Percentiles rank a stretch among this genome's conserved stretches.
phyloP scores from a whole-genome alignment of 2,329 filamentous ascomycete genomes.

The Fusarium sp. region DNA sequence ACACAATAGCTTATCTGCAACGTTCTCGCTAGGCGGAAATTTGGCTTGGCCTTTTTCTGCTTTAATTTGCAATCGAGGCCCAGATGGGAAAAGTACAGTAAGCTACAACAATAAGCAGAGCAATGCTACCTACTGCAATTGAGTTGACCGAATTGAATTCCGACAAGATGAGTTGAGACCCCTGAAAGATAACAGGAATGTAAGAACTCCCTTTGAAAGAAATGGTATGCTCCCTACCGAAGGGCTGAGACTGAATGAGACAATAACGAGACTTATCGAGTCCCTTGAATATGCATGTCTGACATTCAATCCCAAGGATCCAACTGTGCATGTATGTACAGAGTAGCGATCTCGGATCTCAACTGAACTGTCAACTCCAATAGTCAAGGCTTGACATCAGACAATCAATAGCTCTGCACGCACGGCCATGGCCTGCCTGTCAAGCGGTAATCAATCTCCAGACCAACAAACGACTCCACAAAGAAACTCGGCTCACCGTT shows the following conservation, averaged over 20 bases:
- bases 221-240: conserved; percentile 12
- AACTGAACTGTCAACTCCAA: neutral
- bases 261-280: neutral
- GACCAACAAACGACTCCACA: neutral
- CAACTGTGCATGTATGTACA: too few species aligned
- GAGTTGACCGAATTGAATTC: neutral
- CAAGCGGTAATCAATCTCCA: conserved; percentile 6
- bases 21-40: conserved; percentile 28
- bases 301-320: neutral
- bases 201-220: conserved; percentile 3
- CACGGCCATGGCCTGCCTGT: neutral
- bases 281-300: conserved; percentile 12
- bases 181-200: neutral
- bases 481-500: neutral
- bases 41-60: conserved; percentile 23
- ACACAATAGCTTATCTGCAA: conserved; percentile 14
- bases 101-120: neutral
- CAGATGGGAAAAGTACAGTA: neutral
- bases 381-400: neutral
- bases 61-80: conserved; percentile 4
- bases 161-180: neutral
- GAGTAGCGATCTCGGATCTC: neutral
- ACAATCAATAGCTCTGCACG: neutral
- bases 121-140: too few species aligned
- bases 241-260: conserved; percentile 13